Conservation (phyloP, 768 basidiomycete species). For the Collybia nuda region DNA sequence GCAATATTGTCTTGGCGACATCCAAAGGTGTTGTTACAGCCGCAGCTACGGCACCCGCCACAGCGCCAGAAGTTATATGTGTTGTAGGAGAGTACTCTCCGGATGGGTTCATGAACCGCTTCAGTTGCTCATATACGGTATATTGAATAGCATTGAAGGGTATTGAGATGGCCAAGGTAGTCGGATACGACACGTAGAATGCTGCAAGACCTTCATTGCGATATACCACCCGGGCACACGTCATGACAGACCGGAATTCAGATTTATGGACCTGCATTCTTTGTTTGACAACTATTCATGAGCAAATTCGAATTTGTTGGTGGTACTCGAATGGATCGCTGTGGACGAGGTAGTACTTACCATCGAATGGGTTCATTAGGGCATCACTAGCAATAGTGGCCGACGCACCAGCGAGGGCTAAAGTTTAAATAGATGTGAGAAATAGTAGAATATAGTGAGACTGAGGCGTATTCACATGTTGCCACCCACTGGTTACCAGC, state of each 20-base stretch:
- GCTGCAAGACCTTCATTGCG: slow-evolving; percentile 82
- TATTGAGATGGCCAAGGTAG: slow-evolving; percentile 93
- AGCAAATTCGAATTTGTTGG: not conserved
- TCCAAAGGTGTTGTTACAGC: slow-evolving; percentile 96
- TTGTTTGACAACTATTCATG: slow-evolving; percentile 88
- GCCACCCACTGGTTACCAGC: slow-evolving; percentile 81
- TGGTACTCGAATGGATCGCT: slow-evolving; percentile 1
- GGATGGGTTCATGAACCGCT: slow-evolving; percentile 80
- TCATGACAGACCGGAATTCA: slow-evolving; percentile 80
- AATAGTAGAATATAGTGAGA: slow-evolving; percentile 4
- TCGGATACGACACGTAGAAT: slow-evolving; percentile 99
- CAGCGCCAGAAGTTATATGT: slow-evolving; percentile 88
- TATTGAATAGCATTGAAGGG: slow-evolving; percentile 99
- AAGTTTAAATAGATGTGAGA: slow-evolving; percentile 6
- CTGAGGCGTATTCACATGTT: slow-evolving; percentile 61
- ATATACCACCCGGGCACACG: slow-evolving; percentile 87
- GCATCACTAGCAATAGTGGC: slow-evolving; percentile 97
- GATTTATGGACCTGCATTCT: slow-evolving; percentile 98
- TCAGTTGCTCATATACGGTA: slow-evolving; percentile 93
- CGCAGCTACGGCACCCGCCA: slow-evolving; percentile 92
- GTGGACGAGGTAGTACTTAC: slow-evolving; percentile 41
- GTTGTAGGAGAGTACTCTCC: slow-evolving; percentile 90
- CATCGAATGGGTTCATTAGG: slow-evolving; percentile 99
- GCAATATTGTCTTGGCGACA: slow-evolving; percentile 95
- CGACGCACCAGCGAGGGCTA: slow-evolving; percentile 90